phyloP scores from a whole-genome alignment of 2,329 filamentous ascomycete genomes.

The Aspergillus sp. region DNA sequence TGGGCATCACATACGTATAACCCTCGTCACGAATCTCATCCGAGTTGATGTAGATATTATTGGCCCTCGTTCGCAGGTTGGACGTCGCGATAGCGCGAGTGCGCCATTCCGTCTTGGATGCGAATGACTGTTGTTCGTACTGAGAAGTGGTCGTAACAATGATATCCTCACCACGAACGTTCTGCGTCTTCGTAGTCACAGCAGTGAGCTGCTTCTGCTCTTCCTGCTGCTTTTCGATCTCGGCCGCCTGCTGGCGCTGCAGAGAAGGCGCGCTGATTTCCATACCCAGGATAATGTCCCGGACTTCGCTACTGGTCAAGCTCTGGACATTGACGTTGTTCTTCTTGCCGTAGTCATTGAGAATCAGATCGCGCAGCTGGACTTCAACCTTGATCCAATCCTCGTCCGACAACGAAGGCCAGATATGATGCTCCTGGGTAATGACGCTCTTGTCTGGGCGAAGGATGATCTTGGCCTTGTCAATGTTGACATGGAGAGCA shows the following conservation, averaged over 20 bases:
- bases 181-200: constrained; percentile 97
- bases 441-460: constrained; percentile 97
- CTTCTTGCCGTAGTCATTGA: constrained; percentile 99
- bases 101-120: constrained; percentile 98
- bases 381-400: constrained; percentile 99
- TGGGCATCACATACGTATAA: constrained; percentile 96
- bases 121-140: constrained; percentile 96
- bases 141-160: constrained; percentile 97
- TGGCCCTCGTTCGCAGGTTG: constrained; percentile 86
- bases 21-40: constrained; percentile 90
- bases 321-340: constrained; percentile 99
- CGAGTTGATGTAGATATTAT: constrained; percentile 98
- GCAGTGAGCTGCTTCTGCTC: constrained; percentile 96
- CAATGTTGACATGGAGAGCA: constrained; percentile 93
- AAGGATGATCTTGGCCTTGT: constrained; percentile 95
- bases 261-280: constrained; percentile 97
- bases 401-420: constrained; percentile 90
- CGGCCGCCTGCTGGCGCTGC: constrained; percentile 96
- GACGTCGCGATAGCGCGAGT: constrained; percentile 95
- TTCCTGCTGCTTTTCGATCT: constrained; percentile 98
- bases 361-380: constrained; percentile 86
- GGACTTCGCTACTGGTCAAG: constrained; percentile 92
- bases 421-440: constrained; percentile 98
- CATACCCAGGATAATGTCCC: constrained; percentile 98
- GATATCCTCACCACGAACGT: constrained; percentile 94